Evolutionary conservation across 164 flowering plant species (phyloP), one percentile per base, ranked within the genome.

Genomic region (Annona squamosa): DNA sequence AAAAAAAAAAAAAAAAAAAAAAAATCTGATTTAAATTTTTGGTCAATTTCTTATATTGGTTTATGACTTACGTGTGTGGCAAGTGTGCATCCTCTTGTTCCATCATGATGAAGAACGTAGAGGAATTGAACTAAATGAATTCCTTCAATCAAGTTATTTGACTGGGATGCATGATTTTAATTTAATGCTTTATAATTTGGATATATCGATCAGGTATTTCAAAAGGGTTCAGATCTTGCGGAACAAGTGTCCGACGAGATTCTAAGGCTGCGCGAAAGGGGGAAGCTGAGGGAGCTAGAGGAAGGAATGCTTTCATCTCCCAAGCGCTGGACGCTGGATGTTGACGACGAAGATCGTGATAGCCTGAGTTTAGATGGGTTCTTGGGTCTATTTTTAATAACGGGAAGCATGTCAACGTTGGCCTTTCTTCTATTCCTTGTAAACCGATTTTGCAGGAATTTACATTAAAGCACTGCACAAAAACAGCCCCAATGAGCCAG

Each of bases 331-430:
- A 74, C 67, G 7, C 5, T 6, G 6, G 56, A 73, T 3, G 3
- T n/a, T 3, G 52, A 73, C 65, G 77, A 74, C 46, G 65, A 47
- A 3, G 19, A 19, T 44, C 13, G 1, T 52, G 65, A 2, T 1
- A 72, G 78, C 65, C 66, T 79, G 10, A 69, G 71, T 26, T 68
- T 62, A 5, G 46, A 66, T 4, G 70, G 74, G 72, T 79, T 79
- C 19, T 73, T 69, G 71, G 76, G 64, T 2, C 81, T 79, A 18
- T 79, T 79, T 41, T 5, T 70, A 10, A 65, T 76, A 26, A 67
- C 77, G 0, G 78, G 76, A 59, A 57, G 26, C 7, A 70, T 75
- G 47, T 76, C 81, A 0, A 69, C 76, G 1, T 17, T 67, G 0
- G 70, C 76, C 9, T 74, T 79, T 1, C 17, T 72, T 4, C 7